Evolutionary conservation across 2,329 filamentous ascomycete genomes (phyloP), one percentile per base, ranked within the genome.

Genomic region (Aspergillus sp.): DNA sequence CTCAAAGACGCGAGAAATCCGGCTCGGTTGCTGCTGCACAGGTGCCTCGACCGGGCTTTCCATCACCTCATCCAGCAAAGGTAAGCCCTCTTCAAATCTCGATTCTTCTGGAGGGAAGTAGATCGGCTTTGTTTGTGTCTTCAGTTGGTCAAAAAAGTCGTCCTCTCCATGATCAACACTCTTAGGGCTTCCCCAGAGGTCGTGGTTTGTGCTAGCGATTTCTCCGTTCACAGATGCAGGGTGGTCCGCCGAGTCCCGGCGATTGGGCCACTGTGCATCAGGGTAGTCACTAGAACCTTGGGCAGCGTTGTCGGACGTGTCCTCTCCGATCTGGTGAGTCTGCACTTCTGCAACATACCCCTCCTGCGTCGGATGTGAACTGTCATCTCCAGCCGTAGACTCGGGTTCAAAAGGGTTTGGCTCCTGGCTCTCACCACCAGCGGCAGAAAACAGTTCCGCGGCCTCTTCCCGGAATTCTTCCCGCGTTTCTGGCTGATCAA

Each of bases 61-160:
- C 27, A 58, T 39, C 46, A 49, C 76, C 71, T 77, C 65, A 85
- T 85, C 58, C 40, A 77, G 57, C 39, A 91, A 73, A 1, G 88
- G 88, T 4, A 91, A 58, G 0, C 88, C 88, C 73, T 91, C 89
- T 57, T 89, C 87, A 61, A 82, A 91, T 45, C 88, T 83, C 22
- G 83, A 82, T 24, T 88, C 83, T 1, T 75, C 70, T 48, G 79
- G 76, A 12, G 70, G 70, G 11, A 64, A 64, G 46, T 72, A 75
- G 30, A 71, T 76, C 40, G 68, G 75, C 47, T 71, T 78, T 33
- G 71, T 76, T 64, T 73, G 74, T 13, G 67, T 72, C 58, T 73
- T 75, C 41, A 76, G 74, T 54, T 85, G 80, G 47, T 74, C 77
- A 67, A 89, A 90, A 64, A 91, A 90, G 60, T 86, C 85, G 56